phyloP scores from a whole-genome alignment of 805 yeast species.

The Candida boleticola region DNA sequence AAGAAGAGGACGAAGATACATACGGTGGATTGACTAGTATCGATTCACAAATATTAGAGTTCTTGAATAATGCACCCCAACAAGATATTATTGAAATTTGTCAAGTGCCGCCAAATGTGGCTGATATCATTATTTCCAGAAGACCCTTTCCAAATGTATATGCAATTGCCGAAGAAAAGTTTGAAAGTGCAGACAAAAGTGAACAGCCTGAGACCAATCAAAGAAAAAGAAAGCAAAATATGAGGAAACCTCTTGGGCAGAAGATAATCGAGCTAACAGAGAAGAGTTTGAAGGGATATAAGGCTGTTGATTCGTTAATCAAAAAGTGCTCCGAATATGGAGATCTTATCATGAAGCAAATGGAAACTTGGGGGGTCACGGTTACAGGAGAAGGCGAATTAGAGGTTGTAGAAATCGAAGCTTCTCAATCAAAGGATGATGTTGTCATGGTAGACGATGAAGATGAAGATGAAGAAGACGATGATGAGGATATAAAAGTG shows the following conservation, averaged over 20 bases:
- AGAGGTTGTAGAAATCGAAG: slow-evolving; percentile 34
- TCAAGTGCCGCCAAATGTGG: slow-evolving; percentile 63
- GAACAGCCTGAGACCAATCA: slow-evolving; percentile 21
- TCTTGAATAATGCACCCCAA: slow-evolving; percentile 73
- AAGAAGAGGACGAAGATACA: slow-evolving; percentile 37
- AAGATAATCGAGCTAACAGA: slow-evolving; percentile 69
- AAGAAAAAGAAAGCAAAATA: slow-evolving; percentile 22
- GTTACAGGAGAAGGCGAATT: slow-evolving; percentile 68
- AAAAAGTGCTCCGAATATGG: slow-evolving; percentile 81
- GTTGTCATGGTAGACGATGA: slow-evolving; percentile 9
- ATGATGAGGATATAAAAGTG: slow-evolving; percentile 36
- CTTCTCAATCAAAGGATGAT: slow-evolving; percentile 14
- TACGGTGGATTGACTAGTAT: slow-evolving; percentile 44
- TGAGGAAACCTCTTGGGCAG: slow-evolving; percentile 62
- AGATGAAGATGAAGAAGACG: slow-evolving; percentile 16
- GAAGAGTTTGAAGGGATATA: slow-evolving; percentile 77
- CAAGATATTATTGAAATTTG: slow-evolving; percentile 81
- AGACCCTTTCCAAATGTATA: slow-evolving; percentile 70
- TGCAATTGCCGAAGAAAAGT: slow-evolving; percentile 56
- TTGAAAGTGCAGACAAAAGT: slow-evolving; percentile 27
- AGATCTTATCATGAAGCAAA: slow-evolving; percentile 62
- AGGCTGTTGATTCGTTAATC: slow-evolving; percentile 91
- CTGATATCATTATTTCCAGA: slow-evolving; percentile 56
- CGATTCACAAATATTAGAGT: slow-evolving; percentile 67
- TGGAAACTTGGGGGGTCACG: slow-evolving; percentile 86